Percentiles rank a stretch among this genome's conserved stretches.
Conservation (phyloP, 75 land plant genomes). For the Pinus taeda region DNA sequence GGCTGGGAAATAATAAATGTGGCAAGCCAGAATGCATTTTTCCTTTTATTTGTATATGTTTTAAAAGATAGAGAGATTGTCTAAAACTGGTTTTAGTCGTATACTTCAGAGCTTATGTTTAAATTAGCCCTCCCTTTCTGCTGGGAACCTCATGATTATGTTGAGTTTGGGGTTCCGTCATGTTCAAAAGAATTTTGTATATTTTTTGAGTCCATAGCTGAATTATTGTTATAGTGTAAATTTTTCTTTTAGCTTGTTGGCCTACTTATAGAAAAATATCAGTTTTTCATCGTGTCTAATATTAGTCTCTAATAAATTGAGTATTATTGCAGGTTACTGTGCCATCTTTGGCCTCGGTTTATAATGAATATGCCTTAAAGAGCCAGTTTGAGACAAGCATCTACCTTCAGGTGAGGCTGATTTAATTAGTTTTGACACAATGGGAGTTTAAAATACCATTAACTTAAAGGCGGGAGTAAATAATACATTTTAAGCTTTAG, state of each 20-base stretch:
- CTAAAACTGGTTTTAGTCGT: too few relatives aligned
- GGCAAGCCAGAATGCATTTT: neutral
- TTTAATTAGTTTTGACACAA: neutral
- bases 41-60: neutral
- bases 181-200: neutral
- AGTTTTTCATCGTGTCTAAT: neutral
- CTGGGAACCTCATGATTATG: neutral
- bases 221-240: neutral
- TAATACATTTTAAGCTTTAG: constrained; percentile 1
- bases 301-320: too few relatives aligned
- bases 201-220: neutral
- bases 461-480: neutral
- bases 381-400: constrained; percentile 99
- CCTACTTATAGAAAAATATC: neutral
- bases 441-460: neutral
- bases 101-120: too few relatives aligned
- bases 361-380: constrained; percentile 94
- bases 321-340: constrained; percentile 70
- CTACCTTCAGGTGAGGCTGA: constrained; percentile 80
- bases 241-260: neutral
- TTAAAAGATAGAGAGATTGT: too few relatives aligned
- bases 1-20: neutral
- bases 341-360: constrained; percentile 96
- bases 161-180: neutral
- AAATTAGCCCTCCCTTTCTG: neutral